These are phyloP conservation scores for Trichaptum fuscoviolaceum DNA, from an alignment of 768 basidiomycete species.

Conservation along the genomic window DNA sequence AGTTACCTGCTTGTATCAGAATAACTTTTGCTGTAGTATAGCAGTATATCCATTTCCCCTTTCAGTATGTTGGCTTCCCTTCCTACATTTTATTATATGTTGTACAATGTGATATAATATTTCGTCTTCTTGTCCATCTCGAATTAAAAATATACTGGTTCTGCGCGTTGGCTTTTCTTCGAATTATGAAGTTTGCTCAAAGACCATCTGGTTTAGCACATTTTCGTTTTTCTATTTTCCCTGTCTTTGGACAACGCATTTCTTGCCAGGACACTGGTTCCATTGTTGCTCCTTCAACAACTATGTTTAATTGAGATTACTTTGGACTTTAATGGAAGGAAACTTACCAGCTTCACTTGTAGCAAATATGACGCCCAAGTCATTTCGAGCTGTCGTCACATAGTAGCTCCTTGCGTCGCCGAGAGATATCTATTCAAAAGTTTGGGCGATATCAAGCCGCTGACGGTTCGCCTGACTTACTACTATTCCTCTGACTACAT, in stretches of 20 bases:
- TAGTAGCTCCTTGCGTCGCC: slow-evolving; percentile 92
- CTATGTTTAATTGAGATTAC: slow-evolving; percentile 7
- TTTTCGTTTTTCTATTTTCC: slow-evolving; percentile 74
- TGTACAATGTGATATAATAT: neutral
- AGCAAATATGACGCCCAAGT: slow-evolving; percentile 88
- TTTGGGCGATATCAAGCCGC: neutral
- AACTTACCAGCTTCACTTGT: slow-evolving; percentile 76
- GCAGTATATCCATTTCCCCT: neutral
- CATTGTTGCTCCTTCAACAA: slow-evolving; percentile 62
- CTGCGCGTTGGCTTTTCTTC: no score
- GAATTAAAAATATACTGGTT: neutral
- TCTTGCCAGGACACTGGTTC: slow-evolving; percentile 87
- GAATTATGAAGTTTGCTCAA: slow-evolving; percentile 18
- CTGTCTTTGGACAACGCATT: slow-evolving; percentile 84
- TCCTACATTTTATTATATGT: neutral
- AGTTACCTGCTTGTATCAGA: neutral
- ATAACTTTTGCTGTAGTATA: neutral
- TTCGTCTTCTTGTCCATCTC: neutral
- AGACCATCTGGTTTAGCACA: slow-evolving; percentile 78
- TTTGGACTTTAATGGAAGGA: neutral
- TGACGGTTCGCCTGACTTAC: slow-evolving; percentile 40
- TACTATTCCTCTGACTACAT: slow-evolving; percentile 82
- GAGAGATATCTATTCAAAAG: slow-evolving; percentile 64
- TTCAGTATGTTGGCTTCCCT: neutral
- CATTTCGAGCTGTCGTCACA: slow-evolving; percentile 84